phyloP scores from a whole-genome alignment of 768 basidiomycete genomes.

The Sporobolomyces pararoseus region DNA sequence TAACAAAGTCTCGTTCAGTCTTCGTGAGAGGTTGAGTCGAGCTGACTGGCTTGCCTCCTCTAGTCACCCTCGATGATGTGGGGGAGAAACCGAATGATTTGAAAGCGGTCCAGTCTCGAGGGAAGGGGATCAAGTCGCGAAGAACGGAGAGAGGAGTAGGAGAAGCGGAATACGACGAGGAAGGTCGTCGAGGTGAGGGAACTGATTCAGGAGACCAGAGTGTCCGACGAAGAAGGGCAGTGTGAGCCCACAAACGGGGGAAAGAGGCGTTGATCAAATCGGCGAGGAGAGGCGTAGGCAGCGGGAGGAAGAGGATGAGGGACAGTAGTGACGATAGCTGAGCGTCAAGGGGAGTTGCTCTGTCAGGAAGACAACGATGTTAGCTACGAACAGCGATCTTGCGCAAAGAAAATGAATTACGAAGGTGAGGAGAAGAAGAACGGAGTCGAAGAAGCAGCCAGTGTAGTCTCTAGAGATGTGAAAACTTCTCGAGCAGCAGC shows the following conservation, averaged over 20 bases:
- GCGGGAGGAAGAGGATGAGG: conserved; percentile 38
- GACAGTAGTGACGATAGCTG: conserved; percentile 40
- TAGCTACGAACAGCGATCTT: neutral
- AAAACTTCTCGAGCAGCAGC: conserved; percentile 33
- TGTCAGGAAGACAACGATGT: neutral
- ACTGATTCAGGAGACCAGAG: conserved; percentile 30
- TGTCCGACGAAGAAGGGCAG: conserved; percentile 36
- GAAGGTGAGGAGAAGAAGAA: conserved; percentile 40
- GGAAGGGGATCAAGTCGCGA: conserved; percentile 7
- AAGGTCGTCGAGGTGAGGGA: neutral
- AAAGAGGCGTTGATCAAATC: conserved; percentile 42
- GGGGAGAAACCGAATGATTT: conserved; percentile 3
- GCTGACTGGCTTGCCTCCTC: neutral
- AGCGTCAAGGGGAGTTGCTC: conserved; percentile 35
- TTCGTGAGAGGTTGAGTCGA: neutral
- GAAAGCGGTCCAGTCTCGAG: neutral
- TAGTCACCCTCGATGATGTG: neutral
- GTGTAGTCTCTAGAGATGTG: conserved; percentile 37
- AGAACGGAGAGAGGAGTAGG: neutral
- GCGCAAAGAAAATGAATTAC: neutral
- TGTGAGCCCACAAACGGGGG: conserved; percentile 42
- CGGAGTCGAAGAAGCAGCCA: conserved; percentile 31
- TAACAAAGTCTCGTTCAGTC: conserved; percentile 10
- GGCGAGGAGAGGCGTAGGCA: conserved; percentile 36
- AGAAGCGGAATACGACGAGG: neutral